phyloP scores from a whole-genome alignment of 805 yeast genomes.

The Barnettozyma sp. region DNA sequence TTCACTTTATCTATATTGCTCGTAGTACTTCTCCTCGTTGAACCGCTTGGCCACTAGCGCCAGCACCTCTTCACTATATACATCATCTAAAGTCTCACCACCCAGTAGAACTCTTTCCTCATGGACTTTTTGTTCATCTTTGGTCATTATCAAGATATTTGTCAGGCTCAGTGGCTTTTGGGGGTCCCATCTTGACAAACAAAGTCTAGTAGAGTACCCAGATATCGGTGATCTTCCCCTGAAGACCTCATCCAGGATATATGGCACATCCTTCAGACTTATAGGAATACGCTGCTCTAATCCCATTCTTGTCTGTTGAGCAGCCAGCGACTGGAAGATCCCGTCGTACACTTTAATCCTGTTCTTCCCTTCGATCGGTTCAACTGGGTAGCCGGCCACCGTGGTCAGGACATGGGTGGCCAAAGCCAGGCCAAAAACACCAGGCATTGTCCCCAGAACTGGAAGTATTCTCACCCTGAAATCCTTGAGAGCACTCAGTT shows the following conservation, averaged over 20 bases:
- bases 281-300: slow-evolving; percentile 71
- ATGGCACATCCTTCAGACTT: slow-evolving; percentile 65
- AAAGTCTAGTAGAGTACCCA: slow-evolving; percentile 70
- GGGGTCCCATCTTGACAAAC: slow-evolving; percentile 84
- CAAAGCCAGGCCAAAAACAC: slow-evolving; percentile 85
- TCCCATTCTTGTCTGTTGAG: slow-evolving; percentile 78
- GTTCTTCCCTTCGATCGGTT: slow-evolving; percentile 86
- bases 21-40: slow-evolving; percentile 68
- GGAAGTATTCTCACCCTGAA: slow-evolving; percentile 94
- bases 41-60: slow-evolving; percentile 56
- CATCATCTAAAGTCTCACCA: slow-evolving; percentile 52
- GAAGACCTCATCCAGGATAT: slow-evolving; percentile 84
- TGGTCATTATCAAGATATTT: slow-evolving; percentile 82
- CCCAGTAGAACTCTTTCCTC: slow-evolving; percentile 70
- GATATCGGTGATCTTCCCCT: slow-evolving; percentile 89
- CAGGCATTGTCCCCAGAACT: slow-evolving; percentile 95
- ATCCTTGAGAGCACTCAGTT: slow-evolving; percentile 78
- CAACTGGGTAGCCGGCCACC: slow-evolving; percentile 84
- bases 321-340: slow-evolving; percentile 74
- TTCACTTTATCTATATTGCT: slow-evolving; percentile 39
- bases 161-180: slow-evolving; percentile 54
- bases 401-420: slow-evolving; percentile 77
- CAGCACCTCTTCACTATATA: slow-evolving; percentile 55
- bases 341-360: slow-evolving; percentile 82
- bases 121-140: slow-evolving; percentile 77